Evolutionary conservation across 2,329 filamentous ascomycete species (phyloP).

Genomic region (Apiospora arundinis): DNA sequence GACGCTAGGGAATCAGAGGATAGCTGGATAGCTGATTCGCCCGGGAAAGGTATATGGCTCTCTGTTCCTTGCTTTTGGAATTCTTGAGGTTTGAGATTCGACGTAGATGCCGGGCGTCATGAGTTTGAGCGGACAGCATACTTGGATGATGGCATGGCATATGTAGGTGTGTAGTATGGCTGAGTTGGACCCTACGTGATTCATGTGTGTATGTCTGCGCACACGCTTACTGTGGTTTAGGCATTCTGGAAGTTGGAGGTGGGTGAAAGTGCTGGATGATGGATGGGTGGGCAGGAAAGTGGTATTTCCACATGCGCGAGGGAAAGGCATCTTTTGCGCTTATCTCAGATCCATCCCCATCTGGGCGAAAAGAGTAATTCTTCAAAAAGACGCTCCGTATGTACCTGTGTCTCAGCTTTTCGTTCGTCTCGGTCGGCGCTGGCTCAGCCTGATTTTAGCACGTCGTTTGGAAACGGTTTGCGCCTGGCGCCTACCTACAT

Average conservation of each 20-base stretch:
- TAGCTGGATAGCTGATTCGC: not conserved
- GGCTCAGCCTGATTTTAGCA: constrained; percentile 25
- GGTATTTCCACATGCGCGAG: not conserved
- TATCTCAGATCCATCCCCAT: constrained; percentile 2
- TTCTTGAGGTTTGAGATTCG: not conserved
- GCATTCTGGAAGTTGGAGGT: not conserved
- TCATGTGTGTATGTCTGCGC: not conserved
- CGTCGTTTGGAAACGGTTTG: constrained; percentile 19
- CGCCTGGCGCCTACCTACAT: too few species aligned
- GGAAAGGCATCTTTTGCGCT: not conserved
- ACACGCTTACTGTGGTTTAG: not conserved
- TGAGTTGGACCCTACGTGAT: not conserved
- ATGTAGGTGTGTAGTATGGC: too few species aligned
- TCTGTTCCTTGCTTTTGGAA: not conserved
- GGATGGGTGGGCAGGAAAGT: too few species aligned
- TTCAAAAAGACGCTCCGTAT: too few species aligned
- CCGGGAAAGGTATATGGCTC: not conserved
- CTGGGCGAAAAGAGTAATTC: too few species aligned
- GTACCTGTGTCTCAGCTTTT: not conserved
- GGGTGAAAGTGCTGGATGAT: not conserved
- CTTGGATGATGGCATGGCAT: not conserved
- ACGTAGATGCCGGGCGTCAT: not conserved
- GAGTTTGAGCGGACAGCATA: not conserved
- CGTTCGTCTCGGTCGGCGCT: not conserved
- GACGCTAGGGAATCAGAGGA: not conserved